Base-by-base conservation (phyloP, 306 rosid species). In the Rosa lucieae region DNA sequence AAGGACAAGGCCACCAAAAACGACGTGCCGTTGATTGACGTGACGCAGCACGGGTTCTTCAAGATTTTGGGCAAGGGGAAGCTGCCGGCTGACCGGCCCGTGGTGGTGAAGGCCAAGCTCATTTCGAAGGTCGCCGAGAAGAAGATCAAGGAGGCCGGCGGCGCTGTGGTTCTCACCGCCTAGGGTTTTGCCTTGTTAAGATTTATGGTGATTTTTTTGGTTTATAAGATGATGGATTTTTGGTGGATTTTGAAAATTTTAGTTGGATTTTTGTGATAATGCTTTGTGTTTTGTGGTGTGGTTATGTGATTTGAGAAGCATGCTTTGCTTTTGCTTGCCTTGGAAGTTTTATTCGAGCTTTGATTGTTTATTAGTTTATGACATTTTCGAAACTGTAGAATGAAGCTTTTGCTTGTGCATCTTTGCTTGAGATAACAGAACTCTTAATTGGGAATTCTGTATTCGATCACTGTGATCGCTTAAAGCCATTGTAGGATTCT, bases 131-230 rank as follows among this genome's bases (percentile, higher is more conserved):
- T 40, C 8, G 69, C 69, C 3, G 69, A 63, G 69, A 63, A 63
- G 69, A 63, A 63, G 69, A 63, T 63, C 14, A 69, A 69, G 53
- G 53, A 69, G 26, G 73, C 73, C 1, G 73, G 73, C 8, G 53
- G 73, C 35, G 53, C 73, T 5, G 73, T 68, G 23, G 9, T 68
- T 20, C 51, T 68, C 73, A 68, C 73, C 18, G 52, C 73, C 51
- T 68, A 68, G 32, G 69, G 14, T 63, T 1, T 12, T 7, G 49
- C 11, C 5, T 51, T 15, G 8, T 62, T 62, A 1, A 40, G 6
- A 44, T 23, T 55, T 18, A 6, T 55, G 4, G 15, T 15, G 53
- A 48, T 29, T 48, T 48, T 48, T 48, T 4, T 52, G 59, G 59
- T 18, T 52, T 18, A 6, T 52, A 52, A 17, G 21, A 17, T 52